Evolutionary conservation across 2,329 filamentous ascomycete genomes (phyloP).

Genomic region (Hypomyces perniciosus): DNA sequence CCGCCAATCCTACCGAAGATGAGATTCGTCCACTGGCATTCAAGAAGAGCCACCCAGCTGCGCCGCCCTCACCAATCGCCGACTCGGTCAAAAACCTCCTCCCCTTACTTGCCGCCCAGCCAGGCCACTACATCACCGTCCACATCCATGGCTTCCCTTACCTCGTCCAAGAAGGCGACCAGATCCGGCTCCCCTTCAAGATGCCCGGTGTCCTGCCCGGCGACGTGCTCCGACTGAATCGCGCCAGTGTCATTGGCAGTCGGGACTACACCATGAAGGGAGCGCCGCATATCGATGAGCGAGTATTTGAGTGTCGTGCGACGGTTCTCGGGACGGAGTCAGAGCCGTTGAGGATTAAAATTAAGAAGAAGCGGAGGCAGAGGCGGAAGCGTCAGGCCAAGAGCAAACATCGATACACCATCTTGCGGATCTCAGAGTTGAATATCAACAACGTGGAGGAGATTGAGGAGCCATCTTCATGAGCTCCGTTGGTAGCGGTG

Average conservation of each 20-base stretch:
- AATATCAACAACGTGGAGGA: slow-evolving; percentile 49
- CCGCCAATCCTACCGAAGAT: slow-evolving; percentile 29
- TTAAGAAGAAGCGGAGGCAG: slow-evolving; percentile 77
- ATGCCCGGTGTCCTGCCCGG: slow-evolving; percentile 73
- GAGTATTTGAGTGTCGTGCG: slow-evolving; percentile 78
- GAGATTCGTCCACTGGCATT: slow-evolving; percentile 31
- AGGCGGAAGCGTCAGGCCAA: slow-evolving; percentile 66
- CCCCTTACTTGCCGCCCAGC: slow-evolving; percentile 66
- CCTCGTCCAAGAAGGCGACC: slow-evolving; percentile 71
- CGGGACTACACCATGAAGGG: slow-evolving; percentile 87
- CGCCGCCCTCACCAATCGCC: slow-evolving; percentile 38
- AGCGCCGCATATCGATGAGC: slow-evolving; percentile 73
- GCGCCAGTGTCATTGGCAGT: slow-evolving; percentile 74
- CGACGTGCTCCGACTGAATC: slow-evolving; percentile 81
- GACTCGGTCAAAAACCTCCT: slow-evolving; percentile 56
- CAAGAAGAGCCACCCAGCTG: slow-evolving; percentile 34
- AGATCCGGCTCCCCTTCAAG: slow-evolving; percentile 69
- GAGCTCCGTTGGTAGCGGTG: background rate
- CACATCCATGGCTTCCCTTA: slow-evolving; percentile 77
- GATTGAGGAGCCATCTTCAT: slow-evolving; percentile 27
- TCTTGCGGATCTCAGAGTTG: slow-evolving; percentile 78
- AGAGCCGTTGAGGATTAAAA: slow-evolving; percentile 68
- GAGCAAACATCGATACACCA: slow-evolving; percentile 89
- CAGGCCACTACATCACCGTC: slow-evolving; percentile 69
- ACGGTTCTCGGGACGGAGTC: slow-evolving; percentile 79